Percentiles rank a stretch among this genome's conserved stretches.
Conservation (phyloP, 1,284 basidiomycete species). For the Ganoderma sinense region DNA sequence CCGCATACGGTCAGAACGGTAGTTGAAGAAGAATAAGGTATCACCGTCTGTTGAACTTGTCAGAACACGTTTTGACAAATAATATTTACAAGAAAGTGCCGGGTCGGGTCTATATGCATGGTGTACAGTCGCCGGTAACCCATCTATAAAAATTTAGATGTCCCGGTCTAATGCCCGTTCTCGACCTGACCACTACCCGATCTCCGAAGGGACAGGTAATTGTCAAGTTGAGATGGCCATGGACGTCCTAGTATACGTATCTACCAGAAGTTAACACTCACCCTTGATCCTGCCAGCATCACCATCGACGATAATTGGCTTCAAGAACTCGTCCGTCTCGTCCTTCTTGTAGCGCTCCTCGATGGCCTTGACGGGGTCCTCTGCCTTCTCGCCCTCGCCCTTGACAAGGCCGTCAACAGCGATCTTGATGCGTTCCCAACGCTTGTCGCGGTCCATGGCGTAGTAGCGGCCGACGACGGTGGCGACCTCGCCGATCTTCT, state of each 20-base stretch:
- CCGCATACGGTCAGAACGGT: constrained; percentile 93
- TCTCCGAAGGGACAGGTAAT: neutral
- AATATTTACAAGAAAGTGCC: neutral
- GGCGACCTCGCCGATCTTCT: constrained; percentile 77
- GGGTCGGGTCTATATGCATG: too few species aligned
- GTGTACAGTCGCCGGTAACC: too few species aligned
- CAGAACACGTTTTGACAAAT: neutral
- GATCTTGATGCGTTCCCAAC: constrained; percentile 91
- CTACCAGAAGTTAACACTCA: constrained; percentile 34
- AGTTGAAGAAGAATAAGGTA: constrained; percentile 94
- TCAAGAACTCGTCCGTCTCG: constrained; percentile 92
- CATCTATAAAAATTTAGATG: neutral
- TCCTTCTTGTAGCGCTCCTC: constrained; percentile 81
- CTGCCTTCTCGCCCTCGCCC: constrained; percentile 73
- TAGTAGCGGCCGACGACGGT: constrained; percentile 91
- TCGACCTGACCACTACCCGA: neutral
- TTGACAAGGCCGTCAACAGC: constrained; percentile 85
- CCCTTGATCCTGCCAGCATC: constrained; percentile 84
- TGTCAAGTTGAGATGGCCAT: neutral
- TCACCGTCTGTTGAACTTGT: constrained; percentile 57
- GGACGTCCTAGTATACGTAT: neutral
- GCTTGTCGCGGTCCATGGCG: constrained; percentile 95
- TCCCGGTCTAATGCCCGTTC: neutral
- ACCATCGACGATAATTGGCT: constrained; percentile 88
- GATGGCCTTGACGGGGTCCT: constrained; percentile 73